Conservation (phyloP, 1,284 basidiomycete genomes). For the Ustilago trichophora region DNA sequence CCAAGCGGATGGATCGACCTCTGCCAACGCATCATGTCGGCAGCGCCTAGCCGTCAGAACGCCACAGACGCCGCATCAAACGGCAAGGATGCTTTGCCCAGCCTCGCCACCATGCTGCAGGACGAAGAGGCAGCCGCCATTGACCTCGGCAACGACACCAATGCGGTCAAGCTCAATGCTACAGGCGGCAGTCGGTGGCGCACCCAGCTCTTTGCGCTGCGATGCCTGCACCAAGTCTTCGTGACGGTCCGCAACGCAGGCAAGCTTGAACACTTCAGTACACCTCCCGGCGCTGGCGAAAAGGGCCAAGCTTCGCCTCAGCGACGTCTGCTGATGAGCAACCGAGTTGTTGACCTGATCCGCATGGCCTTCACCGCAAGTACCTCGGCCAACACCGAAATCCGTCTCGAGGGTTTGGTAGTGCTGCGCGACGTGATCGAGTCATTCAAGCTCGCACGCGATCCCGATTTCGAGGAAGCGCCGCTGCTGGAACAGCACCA, state of each 20-base stretch:
- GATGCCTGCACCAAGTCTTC: constrained; percentile 91
- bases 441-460: constrained; percentile 85
- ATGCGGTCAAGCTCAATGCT: constrained; percentile 30
- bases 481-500: constrained; percentile 96
- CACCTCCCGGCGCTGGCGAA: constrained; percentile 73
- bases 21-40: constrained; percentile 89
- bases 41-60: constrained; percentile 8
- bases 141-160: constrained; percentile 48
- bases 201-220: constrained; percentile 92
- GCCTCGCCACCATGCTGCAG: constrained; percentile 64
- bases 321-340: constrained; percentile 74
- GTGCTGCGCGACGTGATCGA: constrained; percentile 92
- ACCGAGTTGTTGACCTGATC: constrained; percentile 89
- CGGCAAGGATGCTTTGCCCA: constrained; percentile 28
- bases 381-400: constrained; percentile 92
- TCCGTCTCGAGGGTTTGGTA: constrained; percentile 88
- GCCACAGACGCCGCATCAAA: constrained; percentile 16
- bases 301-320: constrained; percentile 69
- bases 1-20: constrained; percentile 98
- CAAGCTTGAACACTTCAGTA: constrained; percentile 66
- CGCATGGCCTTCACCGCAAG: constrained; percentile 98
- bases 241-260: constrained; percentile 78
- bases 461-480: constrained; percentile 90
- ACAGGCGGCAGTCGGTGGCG: constrained; percentile 76
- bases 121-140: constrained; percentile 93